Evolutionary conservation across 2,329 filamentous ascomycete genomes (phyloP).

Genomic region (Hortaea sp.): DNA sequence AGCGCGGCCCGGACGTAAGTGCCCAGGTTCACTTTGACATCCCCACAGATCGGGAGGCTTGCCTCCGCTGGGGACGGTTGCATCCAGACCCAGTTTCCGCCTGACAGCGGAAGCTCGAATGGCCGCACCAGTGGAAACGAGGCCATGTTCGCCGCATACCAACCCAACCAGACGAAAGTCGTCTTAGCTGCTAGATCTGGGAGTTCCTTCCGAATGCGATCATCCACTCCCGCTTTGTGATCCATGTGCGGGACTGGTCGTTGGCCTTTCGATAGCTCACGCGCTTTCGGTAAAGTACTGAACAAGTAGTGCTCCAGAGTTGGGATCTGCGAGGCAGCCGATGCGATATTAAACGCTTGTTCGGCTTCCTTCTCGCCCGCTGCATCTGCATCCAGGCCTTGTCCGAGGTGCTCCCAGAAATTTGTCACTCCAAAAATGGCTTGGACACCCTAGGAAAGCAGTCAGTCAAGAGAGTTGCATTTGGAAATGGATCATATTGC

Average conservation of each 20-base stretch:
- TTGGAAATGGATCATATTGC: not conserved
- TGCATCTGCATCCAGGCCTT: conserved; percentile 1
- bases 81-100: conserved; percentile 4
- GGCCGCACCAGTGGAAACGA: conserved; percentile 3
- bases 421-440: conserved; percentile 3
- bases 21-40: conserved; percentile 7
- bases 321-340: conserved; percentile 1
- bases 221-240: conserved; percentile 11
- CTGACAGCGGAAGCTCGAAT: conserved; percentile 3
- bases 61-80: conserved; percentile 4
- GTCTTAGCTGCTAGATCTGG: conserved; percentile 12
- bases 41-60: conserved; percentile 6
- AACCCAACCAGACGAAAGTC: conserved; percentile 12
- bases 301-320: conserved; percentile 4
- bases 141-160: conserved; percentile 11
- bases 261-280: not conserved
- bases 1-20: conserved; percentile 7
- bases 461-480: not conserved
- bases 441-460: not conserved
- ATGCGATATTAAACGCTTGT: conserved; percentile 5
- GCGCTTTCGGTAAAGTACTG: conserved; percentile 2
- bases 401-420: conserved; percentile 1
- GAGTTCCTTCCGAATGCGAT: conserved; percentile 7
- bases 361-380: conserved; percentile 2
- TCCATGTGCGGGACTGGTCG: conserved; percentile 5